These are phyloP conservation scores for Hyphopichia pseudoburtonii DNA, from an alignment of 1,139 yeast genomes.

Conservation along the genomic window DNA sequence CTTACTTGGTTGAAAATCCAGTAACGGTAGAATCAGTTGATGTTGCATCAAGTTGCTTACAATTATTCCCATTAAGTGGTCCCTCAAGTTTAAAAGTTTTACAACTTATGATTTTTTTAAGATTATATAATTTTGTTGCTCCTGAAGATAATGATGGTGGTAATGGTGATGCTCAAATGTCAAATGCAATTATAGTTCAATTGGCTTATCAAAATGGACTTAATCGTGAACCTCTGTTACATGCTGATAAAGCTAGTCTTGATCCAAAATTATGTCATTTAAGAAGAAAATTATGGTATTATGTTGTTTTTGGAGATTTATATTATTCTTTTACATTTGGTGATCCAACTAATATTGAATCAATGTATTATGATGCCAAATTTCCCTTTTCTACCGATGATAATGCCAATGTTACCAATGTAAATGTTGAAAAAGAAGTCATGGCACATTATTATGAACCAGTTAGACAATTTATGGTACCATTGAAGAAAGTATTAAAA, in stretches of 20 bases:
- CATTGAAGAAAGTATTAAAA: constrained; percentile 21
- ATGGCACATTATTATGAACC: background rate
- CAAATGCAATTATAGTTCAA: constrained; percentile 27
- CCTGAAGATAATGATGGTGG: constrained; percentile 41
- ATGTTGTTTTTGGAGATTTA: constrained; percentile 1
- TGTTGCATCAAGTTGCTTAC: constrained; percentile 1
- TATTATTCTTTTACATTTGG: constrained; percentile 4
- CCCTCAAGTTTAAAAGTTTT: constrained; percentile 38
- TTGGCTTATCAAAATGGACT: constrained; percentile 34
- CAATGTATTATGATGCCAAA: constrained; percentile 2
- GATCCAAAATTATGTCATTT: constrained; percentile 33
- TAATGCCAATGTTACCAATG: constrained; percentile 2
- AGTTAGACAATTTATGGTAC: background rate
- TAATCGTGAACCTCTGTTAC: constrained; percentile 25
- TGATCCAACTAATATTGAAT: background rate
- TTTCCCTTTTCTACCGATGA: background rate
- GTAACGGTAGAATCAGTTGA: background rate
- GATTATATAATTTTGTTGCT: constrained; percentile 30
- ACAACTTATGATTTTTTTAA: constrained; percentile 33
- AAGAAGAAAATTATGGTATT: constrained; percentile 52
- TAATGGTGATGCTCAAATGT: constrained; percentile 31
- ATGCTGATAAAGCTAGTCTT: constrained; percentile 10
- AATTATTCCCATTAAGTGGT: constrained; percentile 1
- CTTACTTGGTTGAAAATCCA: constrained; percentile 4
- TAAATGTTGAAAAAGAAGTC: background rate